Percentiles rank a stretch among this genome's conserved stretches.
Conservation (phyloP, 495 filamentous ascomycete species). For the Penicillium turbatum region DNA sequence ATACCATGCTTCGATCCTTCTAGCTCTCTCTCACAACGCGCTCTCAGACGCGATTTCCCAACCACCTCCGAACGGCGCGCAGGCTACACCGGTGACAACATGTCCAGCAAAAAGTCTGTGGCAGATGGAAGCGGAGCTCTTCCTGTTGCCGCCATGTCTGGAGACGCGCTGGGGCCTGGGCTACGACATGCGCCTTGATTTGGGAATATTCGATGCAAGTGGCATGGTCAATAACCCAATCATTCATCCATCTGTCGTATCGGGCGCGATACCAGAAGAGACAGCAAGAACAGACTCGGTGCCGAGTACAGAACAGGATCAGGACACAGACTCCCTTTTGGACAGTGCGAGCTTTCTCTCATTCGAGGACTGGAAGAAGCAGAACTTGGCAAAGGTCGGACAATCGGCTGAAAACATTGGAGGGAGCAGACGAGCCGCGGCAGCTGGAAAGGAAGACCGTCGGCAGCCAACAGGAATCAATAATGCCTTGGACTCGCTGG, state of each 20-base stretch:
- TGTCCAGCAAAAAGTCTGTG: slow-evolving; percentile 14
- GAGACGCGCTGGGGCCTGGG: slow-evolving; percentile 15
- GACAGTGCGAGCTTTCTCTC: slow-evolving; percentile 87
- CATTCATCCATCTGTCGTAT: not conserved
- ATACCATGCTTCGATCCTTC: slow-evolving; percentile 5
- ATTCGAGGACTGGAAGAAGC: slow-evolving; percentile 97
- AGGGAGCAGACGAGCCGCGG: slow-evolving; percentile 34
- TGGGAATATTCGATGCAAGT: not conserved
- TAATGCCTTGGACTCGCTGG: slow-evolving; percentile 67
- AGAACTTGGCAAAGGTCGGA: slow-evolving; percentile 81
- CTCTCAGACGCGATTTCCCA: slow-evolving; percentile 8
- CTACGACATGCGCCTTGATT: not conserved
- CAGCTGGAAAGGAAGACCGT: slow-evolving; percentile 37
- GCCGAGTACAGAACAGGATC: slow-evolving; percentile 33
- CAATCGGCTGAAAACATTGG: slow-evolving; percentile 76
- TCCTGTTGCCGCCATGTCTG: slow-evolving; percentile 15
- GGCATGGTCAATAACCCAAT: slow-evolving; percentile 5
- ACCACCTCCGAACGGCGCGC: slow-evolving; percentile 3
- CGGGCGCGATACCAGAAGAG: slow-evolving; percentile 1
- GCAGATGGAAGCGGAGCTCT: slow-evolving; percentile 20
- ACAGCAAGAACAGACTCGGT: slow-evolving; percentile 5
- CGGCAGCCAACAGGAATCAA: slow-evolving; percentile 51
- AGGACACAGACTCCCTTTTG: slow-evolving; percentile 64
- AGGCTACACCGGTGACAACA: slow-evolving; percentile 2
- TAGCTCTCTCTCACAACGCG: slow-evolving; percentile 5